These are phyloP conservation scores for Saccharomyces mikatae DNA, from an alignment of 805 yeast genomes.

Conservation along the genomic window DNA sequence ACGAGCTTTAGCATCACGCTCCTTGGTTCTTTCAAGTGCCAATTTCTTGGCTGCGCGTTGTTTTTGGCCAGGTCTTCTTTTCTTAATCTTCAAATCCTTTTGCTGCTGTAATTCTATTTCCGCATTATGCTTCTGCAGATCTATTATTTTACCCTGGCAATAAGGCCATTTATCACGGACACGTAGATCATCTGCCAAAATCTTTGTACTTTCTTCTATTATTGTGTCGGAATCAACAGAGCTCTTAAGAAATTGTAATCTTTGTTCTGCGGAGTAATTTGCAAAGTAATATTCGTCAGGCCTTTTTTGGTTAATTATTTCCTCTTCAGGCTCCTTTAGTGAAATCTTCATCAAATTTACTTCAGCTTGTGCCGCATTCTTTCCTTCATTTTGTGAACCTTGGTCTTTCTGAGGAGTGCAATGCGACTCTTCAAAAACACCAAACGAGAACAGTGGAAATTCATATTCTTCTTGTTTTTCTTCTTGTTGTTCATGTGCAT, in stretches of 20 bases:
- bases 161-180: constrained; percentile 5
- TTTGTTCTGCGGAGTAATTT: constrained; percentile 8
- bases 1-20: constrained; percentile 17
- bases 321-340: constrained; percentile 17
- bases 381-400: neutral
- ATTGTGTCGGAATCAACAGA: constrained; percentile 18
- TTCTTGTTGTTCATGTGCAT: constrained; percentile 6
- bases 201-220: constrained; percentile 5
- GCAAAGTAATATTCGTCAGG: constrained; percentile 22
- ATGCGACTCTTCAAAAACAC: neutral
- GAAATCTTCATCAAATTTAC: constrained; percentile 22
- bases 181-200: neutral
- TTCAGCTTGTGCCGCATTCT: constrained; percentile 6
- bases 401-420: neutral
- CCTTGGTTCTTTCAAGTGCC: constrained; percentile 17
- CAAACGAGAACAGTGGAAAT: constrained; percentile 25
- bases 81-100: constrained; percentile 11
- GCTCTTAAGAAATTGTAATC: constrained; percentile 8
- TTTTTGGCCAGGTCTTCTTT: constrained; percentile 27
- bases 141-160: constrained; percentile 11
- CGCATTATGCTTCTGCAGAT: constrained; percentile 14
- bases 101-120: constrained; percentile 8
- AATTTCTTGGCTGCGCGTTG: constrained; percentile 25
- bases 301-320: constrained; percentile 14
- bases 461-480: constrained; percentile 20